Base-by-base conservation (phyloP, 805 yeast species). In the Suhomyces tanzawaensis region DNA sequence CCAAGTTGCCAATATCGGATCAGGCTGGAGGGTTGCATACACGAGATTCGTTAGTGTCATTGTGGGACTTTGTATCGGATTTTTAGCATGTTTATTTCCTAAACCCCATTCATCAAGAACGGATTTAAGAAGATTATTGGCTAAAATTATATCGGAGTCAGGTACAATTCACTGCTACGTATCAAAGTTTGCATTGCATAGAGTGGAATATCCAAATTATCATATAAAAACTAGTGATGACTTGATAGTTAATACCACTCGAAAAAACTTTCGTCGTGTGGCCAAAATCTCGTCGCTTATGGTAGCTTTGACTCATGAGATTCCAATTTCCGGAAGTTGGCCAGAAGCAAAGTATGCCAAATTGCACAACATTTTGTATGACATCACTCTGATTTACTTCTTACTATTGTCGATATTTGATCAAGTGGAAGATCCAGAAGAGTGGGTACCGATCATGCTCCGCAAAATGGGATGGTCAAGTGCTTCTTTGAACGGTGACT, bases 391-490 rank as follows among this genome's bases (percentile, higher is more conserved):
- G 42, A 43, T 64, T 29, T 61, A 60, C 38, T 53, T 41, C 30
- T 40, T 57, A 28, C 40, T 61, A 15, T 49, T 51, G 14, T 19
- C 47, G 1, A 39, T 60, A 4, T 39, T 64, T 30, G 52, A 62
- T 36, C 50, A 51, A 25, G 41, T 62, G n/a, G 46, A 55, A 21
- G 54, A 53, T 23, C 53, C 67, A 2, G 49, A 47, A 2, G 34
- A 35, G 7, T 63, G 66, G 66, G 49, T 58, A 3, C 53, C 52
- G 1, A 51, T 41, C 19, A 54, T 62, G 18, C 29, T 57, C 15
- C 36, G 47, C 17, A 45, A 64, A 27, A 48, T 62, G 18, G 68
- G 67, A 1, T 62, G 66, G 67, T 44, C 53, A 13, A 48, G 54
- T 36, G 34, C 52, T 3, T 52, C 58, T 8, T 41, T 62, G 15